Conservation (phyloP, 345 rosid genomes). For the Conringia planisiliqua region DNA sequence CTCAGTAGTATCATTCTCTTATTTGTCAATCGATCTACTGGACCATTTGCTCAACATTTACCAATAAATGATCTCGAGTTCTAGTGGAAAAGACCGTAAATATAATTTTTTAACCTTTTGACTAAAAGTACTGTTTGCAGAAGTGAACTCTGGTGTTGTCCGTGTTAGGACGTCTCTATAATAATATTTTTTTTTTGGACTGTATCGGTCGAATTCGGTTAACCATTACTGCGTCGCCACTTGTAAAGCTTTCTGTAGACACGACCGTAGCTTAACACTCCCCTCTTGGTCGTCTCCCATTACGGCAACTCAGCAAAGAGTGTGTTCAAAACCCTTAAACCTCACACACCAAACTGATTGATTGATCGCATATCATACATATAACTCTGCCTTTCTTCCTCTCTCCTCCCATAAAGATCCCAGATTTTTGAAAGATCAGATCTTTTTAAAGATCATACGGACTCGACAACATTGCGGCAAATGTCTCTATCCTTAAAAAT, state of each 20-base stretch:
- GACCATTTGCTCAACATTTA: no score
- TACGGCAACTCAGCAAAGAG: background rate
- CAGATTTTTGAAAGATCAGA: background rate
- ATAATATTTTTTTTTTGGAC: no score
- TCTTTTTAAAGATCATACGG: background rate
- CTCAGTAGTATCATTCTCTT: no score
- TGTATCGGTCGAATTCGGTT: background rate
- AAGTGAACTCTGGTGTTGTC: no score
- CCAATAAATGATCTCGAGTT: no score
- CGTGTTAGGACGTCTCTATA: no score
- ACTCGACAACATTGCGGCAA: background rate
- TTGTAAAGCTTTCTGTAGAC: background rate
- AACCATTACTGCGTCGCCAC: background rate
- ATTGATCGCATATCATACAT: background rate
- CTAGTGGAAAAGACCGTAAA: no score
- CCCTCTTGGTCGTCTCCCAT: background rate
- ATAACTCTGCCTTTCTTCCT: background rate
- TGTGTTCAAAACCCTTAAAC: constrained; percentile 22
- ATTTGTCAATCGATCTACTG: no score
- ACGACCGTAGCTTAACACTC: background rate
- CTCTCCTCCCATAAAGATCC: background rate
- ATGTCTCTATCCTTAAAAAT: constrained; percentile 23
- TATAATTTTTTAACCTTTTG: no score
- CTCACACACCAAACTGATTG: constrained; percentile 7
- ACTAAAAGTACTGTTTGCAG: no score